phyloP scores from a whole-genome alignment of 352 stramenopile species.

The Phytopythium chamaehyphon region DNA sequence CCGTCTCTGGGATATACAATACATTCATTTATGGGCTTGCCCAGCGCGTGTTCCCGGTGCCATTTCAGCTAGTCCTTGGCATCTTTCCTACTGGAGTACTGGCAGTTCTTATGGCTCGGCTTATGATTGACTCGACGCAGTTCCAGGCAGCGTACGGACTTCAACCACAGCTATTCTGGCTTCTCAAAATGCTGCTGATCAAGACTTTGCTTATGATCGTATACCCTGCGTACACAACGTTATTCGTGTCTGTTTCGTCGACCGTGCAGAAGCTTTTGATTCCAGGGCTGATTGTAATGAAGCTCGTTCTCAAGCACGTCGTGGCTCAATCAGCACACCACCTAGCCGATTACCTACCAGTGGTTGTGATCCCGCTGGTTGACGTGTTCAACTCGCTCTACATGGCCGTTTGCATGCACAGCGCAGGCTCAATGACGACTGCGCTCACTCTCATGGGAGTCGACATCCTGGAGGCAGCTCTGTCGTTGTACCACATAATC shows the following conservation, averaged over 20 bases:
- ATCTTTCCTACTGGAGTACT: not conserved
- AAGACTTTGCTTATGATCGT: constrained; percentile 8
- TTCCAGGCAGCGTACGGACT: not conserved
- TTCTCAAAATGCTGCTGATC: not conserved
- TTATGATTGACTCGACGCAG: not conserved
- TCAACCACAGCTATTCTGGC: not conserved
- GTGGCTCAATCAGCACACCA: constrained; percentile 12
- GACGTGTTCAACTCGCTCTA: constrained; percentile 33
- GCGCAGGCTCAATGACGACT: constrained; percentile 12
- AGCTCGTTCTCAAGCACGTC: constrained; percentile 21
- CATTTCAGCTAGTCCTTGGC: constrained; percentile 16
- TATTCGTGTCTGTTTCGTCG: constrained; percentile 6
- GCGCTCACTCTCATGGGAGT: constrained; percentile 16
- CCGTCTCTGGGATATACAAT: constrained; percentile 9
- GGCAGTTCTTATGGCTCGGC: not conserved
- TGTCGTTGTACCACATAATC: constrained; percentile 1
- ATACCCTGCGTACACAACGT: constrained; percentile 9
- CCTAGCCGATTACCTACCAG: constrained; percentile 21
- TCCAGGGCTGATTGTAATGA: constrained; percentile 9
- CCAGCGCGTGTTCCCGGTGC: constrained; percentile 13
- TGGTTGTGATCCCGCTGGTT: constrained; percentile 25
- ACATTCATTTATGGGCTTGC: not conserved
- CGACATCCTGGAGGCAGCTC: constrained; percentile 11
- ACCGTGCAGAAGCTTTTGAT: constrained; percentile 1
- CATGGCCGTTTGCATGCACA: constrained; percentile 22